Percentiles rank a stretch among this genome's conserved stretches.
phyloP scores from a whole-genome alignment of 2,329 filamentous ascomycete species.

The Hirsutella minnesotensis region DNA sequence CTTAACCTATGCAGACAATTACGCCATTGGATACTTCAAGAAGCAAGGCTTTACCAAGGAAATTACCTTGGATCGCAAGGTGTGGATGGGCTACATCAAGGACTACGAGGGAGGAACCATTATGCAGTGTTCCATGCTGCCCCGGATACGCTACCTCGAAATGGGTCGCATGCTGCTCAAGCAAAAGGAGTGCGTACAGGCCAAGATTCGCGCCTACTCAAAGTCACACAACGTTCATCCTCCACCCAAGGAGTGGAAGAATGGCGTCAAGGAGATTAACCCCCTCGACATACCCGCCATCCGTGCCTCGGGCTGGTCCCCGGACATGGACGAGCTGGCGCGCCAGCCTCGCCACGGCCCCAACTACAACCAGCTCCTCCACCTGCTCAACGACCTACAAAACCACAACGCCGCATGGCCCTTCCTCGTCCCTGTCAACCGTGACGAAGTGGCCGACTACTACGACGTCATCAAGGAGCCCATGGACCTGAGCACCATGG shows the following conservation, averaged over 20 bases:
- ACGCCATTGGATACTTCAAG: conserved; percentile 97
- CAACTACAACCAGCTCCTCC: conserved; percentile 88
- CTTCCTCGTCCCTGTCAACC: conserved; percentile 85
- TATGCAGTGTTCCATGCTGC: conserved; percentile 98
- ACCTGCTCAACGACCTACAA: conserved; percentile 88
- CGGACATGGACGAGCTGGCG: conserved; percentile 94
- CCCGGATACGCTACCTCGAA: conserved; percentile 88
- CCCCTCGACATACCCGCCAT: conserved; percentile 81
- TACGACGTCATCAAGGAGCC: conserved; percentile 97
- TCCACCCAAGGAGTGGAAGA: conserved; percentile 78
- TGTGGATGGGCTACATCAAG: conserved; percentile 99
- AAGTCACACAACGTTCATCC: conserved; percentile 79
- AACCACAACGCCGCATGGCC: conserved; percentile 92
- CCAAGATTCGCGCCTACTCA: conserved; percentile 86
- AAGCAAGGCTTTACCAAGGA: conserved; percentile 99
- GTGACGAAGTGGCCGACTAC: conserved; percentile 95
- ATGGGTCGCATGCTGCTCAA: conserved; percentile 88
- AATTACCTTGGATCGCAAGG: conserved; percentile 77
- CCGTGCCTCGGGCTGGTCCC: conserved; percentile 85
- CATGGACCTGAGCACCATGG: conserved; percentile 96
- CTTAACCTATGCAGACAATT: conserved; percentile 96
- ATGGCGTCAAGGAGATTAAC: conserved; percentile 63
- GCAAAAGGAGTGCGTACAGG: conserved; percentile 89
- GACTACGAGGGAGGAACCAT: conserved; percentile 98
- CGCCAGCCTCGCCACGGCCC: conserved; percentile 91